Percentiles rank a stretch among this genome's conserved stretches.
These are phyloP conservation scores for Phoma herbarum DNA, from an alignment of 2,329 filamentous ascomycete genomes.

Conservation along the genomic window DNA sequence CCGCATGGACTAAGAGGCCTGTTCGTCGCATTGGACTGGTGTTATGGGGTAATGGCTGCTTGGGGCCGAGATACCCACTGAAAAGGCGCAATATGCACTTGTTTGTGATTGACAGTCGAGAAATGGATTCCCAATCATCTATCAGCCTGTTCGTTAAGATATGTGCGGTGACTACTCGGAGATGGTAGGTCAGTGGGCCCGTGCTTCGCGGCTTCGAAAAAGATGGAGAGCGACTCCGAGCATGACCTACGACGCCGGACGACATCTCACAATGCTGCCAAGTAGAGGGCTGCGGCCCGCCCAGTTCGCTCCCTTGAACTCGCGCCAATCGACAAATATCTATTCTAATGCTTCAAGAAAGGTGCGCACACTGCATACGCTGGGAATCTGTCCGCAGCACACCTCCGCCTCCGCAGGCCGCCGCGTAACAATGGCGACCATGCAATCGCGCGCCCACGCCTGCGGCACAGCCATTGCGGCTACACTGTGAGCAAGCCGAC, in stretches of 20 bases:
- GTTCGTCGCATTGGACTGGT: slow-evolving; percentile 18
- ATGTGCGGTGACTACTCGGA: not conserved
- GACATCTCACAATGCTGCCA: slow-evolving; percentile 56
- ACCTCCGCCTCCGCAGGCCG: slow-evolving; percentile 19
- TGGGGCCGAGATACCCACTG: slow-evolving; percentile 32
- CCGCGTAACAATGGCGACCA: slow-evolving; percentile 3
- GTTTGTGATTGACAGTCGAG: slow-evolving; percentile 23
- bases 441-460: slow-evolving; percentile 10
- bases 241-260: slow-evolving; percentile 32
- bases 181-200: slow-evolving; percentile 13
- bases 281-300: slow-evolving; percentile 57
- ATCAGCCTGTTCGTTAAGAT: not conserved
- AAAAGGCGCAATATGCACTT: slow-evolving; percentile 24
- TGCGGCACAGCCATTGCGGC: slow-evolving; percentile 8
- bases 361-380: slow-evolving; percentile 36
- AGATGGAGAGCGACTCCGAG: slow-evolving; percentile 27
- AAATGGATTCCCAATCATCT: slow-evolving; percentile 19
- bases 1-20: not conserved
- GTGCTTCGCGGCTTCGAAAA: slow-evolving; percentile 39
- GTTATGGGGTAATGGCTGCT: slow-evolving; percentile 17
- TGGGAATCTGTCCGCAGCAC: not conserved
- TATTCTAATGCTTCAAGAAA: slow-evolving; percentile 43
- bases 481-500: not conserved
- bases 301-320: slow-evolving; percentile 35
- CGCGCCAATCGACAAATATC: slow-evolving; percentile 33